Evolutionary conservation across 2,329 filamentous ascomycete species (phyloP), one percentile per base, ranked within the genome.

Genomic region (Claviceps sp.): DNA sequence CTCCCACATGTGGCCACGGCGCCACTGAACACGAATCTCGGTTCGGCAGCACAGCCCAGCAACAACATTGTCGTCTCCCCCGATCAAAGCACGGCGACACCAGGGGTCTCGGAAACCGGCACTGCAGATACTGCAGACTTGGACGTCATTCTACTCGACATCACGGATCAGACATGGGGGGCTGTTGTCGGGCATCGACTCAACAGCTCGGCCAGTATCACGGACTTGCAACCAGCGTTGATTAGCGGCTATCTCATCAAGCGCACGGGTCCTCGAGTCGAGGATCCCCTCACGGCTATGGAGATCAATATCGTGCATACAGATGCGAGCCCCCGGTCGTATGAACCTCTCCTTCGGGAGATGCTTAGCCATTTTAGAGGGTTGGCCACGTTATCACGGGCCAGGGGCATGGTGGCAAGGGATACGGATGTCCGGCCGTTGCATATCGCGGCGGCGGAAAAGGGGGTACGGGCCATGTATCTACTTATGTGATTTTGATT

Each of bases 141-240:
- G 5, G 85, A 90, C 52, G 79, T 83, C 1, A 78, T 83, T 20
- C 76, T 94, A 11, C 69, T 86, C 17, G 86, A 93, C 60, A 67
- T 79, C 2, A 82, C 81, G 1, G 87, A 93, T 59, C 84, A 87
- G 56, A 85, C 79, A 0, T 91, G 85, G 83, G 86, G 83, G 20
- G 77, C 86, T 5, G 71, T 93, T 16, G 74, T 86, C 43, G 75
- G 79, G 1, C 83, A 88, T 61, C 74, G 80, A 14, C 71, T 84
- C 16, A 80, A 77, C 63, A 83, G 79, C 60, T 77, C 80, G 0
- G 67, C 71, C 9, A 75, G 75, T 3, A 68, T 77, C 16, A 68
- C 76, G 5, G 78, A 82, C 44, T 64, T 77, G 39, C 75, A 73
- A 47, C 77, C 78, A 1, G 73, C 80, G 0, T 72, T 85, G 1